phyloP scores from a whole-genome alignment of 345 rosid genomes.

The Trapa incisa region DNA sequence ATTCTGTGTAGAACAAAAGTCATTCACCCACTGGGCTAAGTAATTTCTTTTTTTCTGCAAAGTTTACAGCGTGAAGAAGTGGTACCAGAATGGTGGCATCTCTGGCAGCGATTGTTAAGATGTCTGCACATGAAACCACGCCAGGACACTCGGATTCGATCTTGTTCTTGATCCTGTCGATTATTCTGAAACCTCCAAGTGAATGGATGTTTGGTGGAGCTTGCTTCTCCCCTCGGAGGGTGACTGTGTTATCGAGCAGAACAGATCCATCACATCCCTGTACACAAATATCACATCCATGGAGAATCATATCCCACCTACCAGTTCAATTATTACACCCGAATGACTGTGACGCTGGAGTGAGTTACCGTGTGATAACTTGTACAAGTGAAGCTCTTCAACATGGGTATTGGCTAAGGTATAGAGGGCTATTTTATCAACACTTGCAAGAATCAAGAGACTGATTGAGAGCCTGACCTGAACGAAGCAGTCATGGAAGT shows the following conservation, averaged over 20 bases:
- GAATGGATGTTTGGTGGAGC: conserved; percentile 48
- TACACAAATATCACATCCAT: background rate
- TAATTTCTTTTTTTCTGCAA: too few relatives aligned
- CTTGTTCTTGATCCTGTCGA: conserved; percentile 79
- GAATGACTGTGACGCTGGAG: background rate
- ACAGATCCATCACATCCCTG: conserved; percentile 92
- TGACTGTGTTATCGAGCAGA: conserved; percentile 65
- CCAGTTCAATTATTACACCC: too few relatives aligned
- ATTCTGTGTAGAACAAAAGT: too few relatives aligned
- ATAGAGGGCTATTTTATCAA: background rate
- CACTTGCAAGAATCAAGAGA: background rate
- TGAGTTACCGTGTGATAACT: background rate
- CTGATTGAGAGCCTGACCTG: conserved; percentile 33
- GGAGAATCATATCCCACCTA: background rate
- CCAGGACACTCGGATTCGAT: conserved; percentile 91
- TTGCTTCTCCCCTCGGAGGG: conserved; percentile 57
- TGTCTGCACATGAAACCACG: conserved; percentile 80
- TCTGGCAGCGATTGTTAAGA: conserved; percentile 82
- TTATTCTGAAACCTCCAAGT: conserved; percentile 46
- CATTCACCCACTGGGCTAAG: background rate
- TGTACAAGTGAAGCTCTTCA: background rate
- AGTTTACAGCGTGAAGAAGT: too few relatives aligned
- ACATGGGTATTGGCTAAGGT: background rate
- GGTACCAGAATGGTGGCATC: conserved; percentile 68
- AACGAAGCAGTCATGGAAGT: conserved; percentile 88